Evolutionary conservation across 139 green algal genomes (phyloP), one percentile per base, ranked within the genome.

Genomic region (Volvox reticuliferus): DNA sequence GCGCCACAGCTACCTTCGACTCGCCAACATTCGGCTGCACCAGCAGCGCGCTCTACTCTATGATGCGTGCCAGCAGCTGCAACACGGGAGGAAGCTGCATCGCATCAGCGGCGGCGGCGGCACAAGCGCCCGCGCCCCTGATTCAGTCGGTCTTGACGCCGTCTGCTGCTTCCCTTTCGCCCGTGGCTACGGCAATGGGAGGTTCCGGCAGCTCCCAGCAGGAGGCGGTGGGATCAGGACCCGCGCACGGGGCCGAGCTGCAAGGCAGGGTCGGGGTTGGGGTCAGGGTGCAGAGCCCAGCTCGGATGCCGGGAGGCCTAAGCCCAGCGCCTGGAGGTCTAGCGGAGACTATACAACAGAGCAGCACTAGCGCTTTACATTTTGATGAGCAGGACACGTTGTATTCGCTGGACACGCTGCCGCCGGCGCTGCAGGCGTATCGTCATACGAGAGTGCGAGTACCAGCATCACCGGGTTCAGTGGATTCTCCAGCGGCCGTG

Each of bases 331-430:
- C 44, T 55, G 44, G 9, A 55, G 44, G 5, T 55, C 44, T 55
- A 9, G 9, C 44, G 44, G 44, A 55, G 44, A 55, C 44, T 32
- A 79, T 79, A 32, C 67, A 75, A 26, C 18, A 63, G 36, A 84
- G 81, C 81, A 63, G 55, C 62, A 35, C 37, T 12, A 73, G 80
- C 80, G 50, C 50, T n/a, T 33, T 36, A 0, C 61, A 30, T 32
- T 33, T 87, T 21, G 62, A 87, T 33, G 81, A 88, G 68, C 84
- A 89, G 69, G 85, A 89, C 69, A 75, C 85, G 68, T 37, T 89
- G 44, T 89, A 89, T 68, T 81, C 65, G 0, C 69, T 89, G 44
- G 85, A 89, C 21, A 68, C 85, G 69, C 85, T 89, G 85, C 85
- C 85, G 69, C 85, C 85, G 5, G 85, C 85, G 44, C 69, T 89